Base-by-base conservation (phyloP, 768 basidiomycete species). In the Chlorophyllum brunneum region DNA sequence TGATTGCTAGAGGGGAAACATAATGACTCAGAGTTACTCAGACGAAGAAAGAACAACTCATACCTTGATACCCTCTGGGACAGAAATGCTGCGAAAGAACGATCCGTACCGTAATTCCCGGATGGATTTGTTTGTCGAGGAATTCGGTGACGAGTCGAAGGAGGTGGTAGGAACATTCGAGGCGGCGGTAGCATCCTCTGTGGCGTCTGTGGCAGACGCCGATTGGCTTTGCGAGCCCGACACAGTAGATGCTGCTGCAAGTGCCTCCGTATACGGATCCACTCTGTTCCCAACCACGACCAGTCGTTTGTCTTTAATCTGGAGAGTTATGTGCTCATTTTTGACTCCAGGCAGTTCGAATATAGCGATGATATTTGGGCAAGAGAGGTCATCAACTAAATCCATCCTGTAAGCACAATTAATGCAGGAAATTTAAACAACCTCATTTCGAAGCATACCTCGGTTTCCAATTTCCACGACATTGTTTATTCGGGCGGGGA, bases 261-360 rank as follows among this genome's bases (percentile, higher is more conserved):
- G 29, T 26, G 47, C 49, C 11, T 51, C 45, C 2, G 50, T 15
- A 2, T 58, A 55, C 0, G 65, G 63, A 13, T 64, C 57, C 5
- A 54, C 58, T 36, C 74, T 68, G 29, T 64, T 62, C 27, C 74
- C 73, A 2, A 59, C 49, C 9, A 77, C 56, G 11, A 70, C 45
- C n/a, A 77, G 63, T n/a, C 60, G 50, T 0, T 63, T 67, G 0
- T 67, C 65, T 15, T 63, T 66, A 8, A 75, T 62, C n/a, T 62
- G 57, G 2, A 77, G 55, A 0, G 63, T 51, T 0, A 79, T 61
- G 24, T 73, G 67, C 10, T 60, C 57, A 7, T 61, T 67, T 41
- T 65, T 67, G 40, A 79, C 67, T 15, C 76, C 77, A 29, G 77
- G 77, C 11, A 79, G 56, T 54, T 79, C 77, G 47, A 77, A 70